Evolutionary conservation across 805 yeast species (phyloP), one percentile per base, ranked within the genome.

Genomic region (Clavispora phyllophila): DNA sequence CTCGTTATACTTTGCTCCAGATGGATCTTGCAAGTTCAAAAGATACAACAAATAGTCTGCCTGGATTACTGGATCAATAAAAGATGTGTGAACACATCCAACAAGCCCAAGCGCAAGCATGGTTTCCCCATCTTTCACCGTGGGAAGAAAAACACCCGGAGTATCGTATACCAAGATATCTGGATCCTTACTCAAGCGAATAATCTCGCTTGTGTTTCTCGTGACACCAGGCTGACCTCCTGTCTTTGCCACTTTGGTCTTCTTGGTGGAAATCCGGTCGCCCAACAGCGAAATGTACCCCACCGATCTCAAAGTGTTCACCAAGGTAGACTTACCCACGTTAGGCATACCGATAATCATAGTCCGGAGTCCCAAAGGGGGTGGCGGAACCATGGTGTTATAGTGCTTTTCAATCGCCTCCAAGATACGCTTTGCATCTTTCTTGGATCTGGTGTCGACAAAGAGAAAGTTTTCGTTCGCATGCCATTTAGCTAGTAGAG

Each of bases 341-440:
- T 93, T 93, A 1, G 99, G 99, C 93, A 93, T 86, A 0, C 99
- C 99, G 6, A 84, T 81, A 36, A 91, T 78, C 70, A 90, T 70
- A 44, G 86, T 62, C 18, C 89, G 64, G 37, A 85, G 66, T 0
- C 98, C 98, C 45, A 89, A 62, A 0, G 97, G 96, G 0, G 96
- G 95, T 1, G 82, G 78, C 0, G 91, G 87, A 15, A 60, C 61
- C 73, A 79, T 67, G 4, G 58, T 48, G 22, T 61, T 48, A 52
- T 76, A 73, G 40, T 66, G 64, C 40, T 73, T 69, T 28, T 68
- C 69, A 3, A 87, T 66, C 10, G 69, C 53, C 9, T 75, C 69
- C 13, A 85, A 64, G 4, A 90, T 59, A 34, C 64, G 61, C 12
- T 58, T 60, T 1, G 81, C 78, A 49, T 82, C 84, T 6, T 55